phyloP scores from a whole-genome alignment of 306 rosid species.

The Lithocarpus polystachyus region DNA sequence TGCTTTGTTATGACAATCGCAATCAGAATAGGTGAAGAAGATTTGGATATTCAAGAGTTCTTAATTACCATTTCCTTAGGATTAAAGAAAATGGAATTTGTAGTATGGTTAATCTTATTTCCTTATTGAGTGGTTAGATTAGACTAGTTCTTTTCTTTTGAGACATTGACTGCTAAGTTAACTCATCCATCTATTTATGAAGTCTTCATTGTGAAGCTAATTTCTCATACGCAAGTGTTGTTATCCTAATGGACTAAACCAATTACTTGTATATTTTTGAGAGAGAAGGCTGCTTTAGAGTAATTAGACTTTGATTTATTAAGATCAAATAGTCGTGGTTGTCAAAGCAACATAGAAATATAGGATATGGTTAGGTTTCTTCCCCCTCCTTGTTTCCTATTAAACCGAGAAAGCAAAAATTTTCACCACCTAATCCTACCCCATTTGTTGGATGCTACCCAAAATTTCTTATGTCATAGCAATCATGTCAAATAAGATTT shows the following conservation, averaged over 20 bases:
- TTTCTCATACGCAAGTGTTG: conserved; percentile 29
- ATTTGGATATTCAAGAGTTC: background rate
- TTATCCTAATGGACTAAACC: conserved; percentile 34
- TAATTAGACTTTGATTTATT: conserved; percentile 24
- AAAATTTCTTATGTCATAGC: conserved; percentile 51
- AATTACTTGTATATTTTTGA: conserved; percentile 19
- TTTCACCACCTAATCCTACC: conserved; percentile 71
- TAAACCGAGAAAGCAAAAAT: conserved; percentile 18
- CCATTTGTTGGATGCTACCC: conserved; percentile 38
- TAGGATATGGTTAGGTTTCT: conserved; percentile 58
- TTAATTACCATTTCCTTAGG: background rate
- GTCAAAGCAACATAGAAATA: conserved; percentile 54
- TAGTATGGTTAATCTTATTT: conserved; percentile 22
- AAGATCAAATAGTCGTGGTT: conserved; percentile 42
- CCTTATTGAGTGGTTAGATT: conserved; percentile 44
- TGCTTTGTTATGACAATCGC: background rate
- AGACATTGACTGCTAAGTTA: conserved; percentile 45
- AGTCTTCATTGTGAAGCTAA: conserved; percentile 39
- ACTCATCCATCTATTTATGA: conserved; percentile 10
- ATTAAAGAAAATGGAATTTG: background rate
- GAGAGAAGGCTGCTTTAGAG: conserved; percentile 31
- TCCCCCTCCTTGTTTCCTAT: conserved; percentile 25
- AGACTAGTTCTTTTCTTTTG: conserved; percentile 35
- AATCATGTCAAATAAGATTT: conserved; percentile 36
- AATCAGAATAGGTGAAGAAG: background rate